Base-by-base conservation (phyloP, 2,329 filamentous ascomycete genomes). In the Orbilia oligospora region DNA sequence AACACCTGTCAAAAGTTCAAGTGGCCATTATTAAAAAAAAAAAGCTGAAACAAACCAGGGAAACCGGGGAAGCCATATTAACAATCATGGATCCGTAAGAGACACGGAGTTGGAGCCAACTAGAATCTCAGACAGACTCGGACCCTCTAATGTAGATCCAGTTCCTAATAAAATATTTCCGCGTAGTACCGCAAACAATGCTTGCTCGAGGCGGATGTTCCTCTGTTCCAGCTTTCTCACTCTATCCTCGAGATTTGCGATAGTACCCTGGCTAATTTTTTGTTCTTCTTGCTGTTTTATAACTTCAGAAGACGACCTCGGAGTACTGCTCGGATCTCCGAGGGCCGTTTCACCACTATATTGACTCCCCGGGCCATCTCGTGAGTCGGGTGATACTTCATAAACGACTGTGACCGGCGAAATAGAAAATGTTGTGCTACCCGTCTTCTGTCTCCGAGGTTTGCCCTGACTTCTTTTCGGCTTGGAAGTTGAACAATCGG, bases 111-210 rank as follows among this genome's bases (percentile, higher is more conserved):
- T 12, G 10, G 56, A 30, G 18, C 20, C 5, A 12, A 24, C n/a
- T 5, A 77, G 41, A 48, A 77, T 68, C 55, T 77, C 73, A 18
- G 73, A 61, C 20, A 77, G 53, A 10, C 67, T 56, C 14, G 51
- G 67, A 6, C 58, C 67, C 12, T 77, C 73, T 8, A 38, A 16
- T 8, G 22, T 27, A 5, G 41, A 18, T 10, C 72, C 61, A 22
- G 30, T 71, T 30, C 61, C 67, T 9, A 68, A 38, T 20, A 36
- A 76, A 61, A 82, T 80, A 9, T 80, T 71, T 20, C 81, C 76
- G 55, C 81, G 79, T 30, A 82, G 81, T 46, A 82, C 81, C 3
- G 81, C 81, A 33, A 82, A 80, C 36, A 82, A 72, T 30, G 81
- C 80, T 41, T 82, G 81, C 51, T 82, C 81, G 12, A 82, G 71